Percentiles rank a stretch among this genome's conserved stretches.
These are phyloP conservation scores for Cystobasidium tubakii DNA, from an alignment of 768 basidiomycete species.

Conservation along the genomic window DNA sequence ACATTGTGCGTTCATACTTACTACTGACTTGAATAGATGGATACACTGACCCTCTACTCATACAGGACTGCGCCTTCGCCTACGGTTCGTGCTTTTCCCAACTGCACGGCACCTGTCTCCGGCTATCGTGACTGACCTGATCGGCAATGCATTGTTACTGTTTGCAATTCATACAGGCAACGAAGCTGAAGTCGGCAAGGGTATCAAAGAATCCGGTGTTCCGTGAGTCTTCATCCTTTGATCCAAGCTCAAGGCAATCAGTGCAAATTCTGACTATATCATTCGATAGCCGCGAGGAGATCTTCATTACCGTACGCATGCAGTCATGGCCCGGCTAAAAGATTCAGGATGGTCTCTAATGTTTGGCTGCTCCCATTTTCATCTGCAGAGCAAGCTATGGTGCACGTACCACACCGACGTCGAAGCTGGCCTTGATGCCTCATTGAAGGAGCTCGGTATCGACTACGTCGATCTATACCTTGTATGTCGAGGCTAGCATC, in stretches of 20 bases:
- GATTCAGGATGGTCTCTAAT: background rate
- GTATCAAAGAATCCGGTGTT: conserved; percentile 70
- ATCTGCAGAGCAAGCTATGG: conserved; percentile 44
- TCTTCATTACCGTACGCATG: conserved; percentile 65
- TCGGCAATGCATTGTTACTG: conserved; percentile 1
- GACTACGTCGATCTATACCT: conserved; percentile 73
- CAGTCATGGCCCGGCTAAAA: conserved; percentile 39
- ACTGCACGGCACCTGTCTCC: too few species aligned
- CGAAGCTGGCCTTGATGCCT: conserved; percentile 61
- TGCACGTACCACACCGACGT: conserved; percentile 57
- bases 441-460: conserved; percentile 64
- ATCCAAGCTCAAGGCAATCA: background rate
- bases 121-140: too few species aligned
- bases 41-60: conserved; percentile 13
- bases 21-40: conserved; percentile 55
- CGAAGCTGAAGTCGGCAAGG: conserved; percentile 73
- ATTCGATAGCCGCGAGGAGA: conserved; percentile 49
- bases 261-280: background rate
- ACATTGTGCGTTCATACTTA: conserved; percentile 53
- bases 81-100: conserved; percentile 40
- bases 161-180: conserved; percentile 52
- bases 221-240: conserved; percentile 52
- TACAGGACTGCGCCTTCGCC: conserved; percentile 19
- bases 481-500: conserved; percentile 40
- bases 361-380: background rate